These are phyloP conservation scores for Ceratocystis destructans DNA, from an alignment of 2,329 filamentous ascomycete species.

Conservation along the genomic window DNA sequence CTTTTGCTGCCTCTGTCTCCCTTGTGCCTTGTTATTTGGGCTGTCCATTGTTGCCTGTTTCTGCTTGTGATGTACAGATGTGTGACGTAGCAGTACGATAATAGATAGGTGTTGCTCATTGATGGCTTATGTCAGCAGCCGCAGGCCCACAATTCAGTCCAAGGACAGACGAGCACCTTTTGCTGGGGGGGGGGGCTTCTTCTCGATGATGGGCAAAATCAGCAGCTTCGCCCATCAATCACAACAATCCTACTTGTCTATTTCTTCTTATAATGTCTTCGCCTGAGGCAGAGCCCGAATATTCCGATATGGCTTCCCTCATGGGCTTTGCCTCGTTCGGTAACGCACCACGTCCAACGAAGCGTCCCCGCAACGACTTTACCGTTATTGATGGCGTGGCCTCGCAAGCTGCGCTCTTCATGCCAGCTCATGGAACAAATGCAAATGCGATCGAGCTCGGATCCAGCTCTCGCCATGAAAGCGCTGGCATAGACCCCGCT, in stretches of 20 bases:
- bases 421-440: not conserved
- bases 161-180: no score
- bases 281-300: constrained; percentile 34
- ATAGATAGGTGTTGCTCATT: no score
- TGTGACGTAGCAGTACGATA: not conserved
- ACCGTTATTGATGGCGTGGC: constrained; percentile 8
- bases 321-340: constrained; percentile 68
- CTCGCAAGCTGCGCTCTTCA: not conserved
- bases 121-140: constrained; percentile 14
- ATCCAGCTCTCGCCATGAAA: not conserved
- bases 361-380: constrained; percentile 36
- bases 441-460: constrained; percentile 2
- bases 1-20: not conserved
- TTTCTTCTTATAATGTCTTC: not conserved
- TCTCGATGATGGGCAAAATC: no score
- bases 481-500: not conserved
- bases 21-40: constrained; percentile 11
- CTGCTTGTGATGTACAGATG: not conserved
- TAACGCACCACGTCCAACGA: constrained; percentile 41
- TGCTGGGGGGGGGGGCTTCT: no score
- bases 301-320: constrained; percentile 46
- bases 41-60: no score
- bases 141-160: constrained; percentile 10
- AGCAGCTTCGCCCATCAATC: not conserved
- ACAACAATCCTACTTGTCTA: not conserved